These are phyloP conservation scores for Paramecium sonneborni DNA, from an alignment of 73 alveolate genomes.

Conservation along the genomic window DNA sequence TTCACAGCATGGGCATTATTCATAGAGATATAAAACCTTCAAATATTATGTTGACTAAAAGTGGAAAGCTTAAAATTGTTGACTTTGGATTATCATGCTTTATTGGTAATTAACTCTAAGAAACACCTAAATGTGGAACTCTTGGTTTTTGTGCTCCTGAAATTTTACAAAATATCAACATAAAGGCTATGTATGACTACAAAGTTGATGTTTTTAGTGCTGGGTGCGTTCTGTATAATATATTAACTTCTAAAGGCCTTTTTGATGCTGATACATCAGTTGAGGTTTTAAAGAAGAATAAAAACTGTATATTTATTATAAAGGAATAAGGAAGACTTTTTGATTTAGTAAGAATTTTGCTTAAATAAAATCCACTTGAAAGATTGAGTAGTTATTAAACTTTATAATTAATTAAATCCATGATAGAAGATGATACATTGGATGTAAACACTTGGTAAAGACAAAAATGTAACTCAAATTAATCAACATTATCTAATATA, in stretches of 20 bases:
- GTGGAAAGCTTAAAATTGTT: conserved; percentile 74
- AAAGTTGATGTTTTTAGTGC: conserved; percentile 40
- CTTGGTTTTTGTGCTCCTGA: conserved; percentile 31
- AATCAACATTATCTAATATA: neutral
- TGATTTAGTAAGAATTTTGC: neutral
- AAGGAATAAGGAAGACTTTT: neutral
- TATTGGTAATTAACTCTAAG: neutral
- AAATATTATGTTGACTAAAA: conserved; percentile 72
- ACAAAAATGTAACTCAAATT: neutral
- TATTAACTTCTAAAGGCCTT: neutral
- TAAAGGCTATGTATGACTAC: neutral
- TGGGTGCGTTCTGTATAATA: neutral
- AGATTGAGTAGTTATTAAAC: neutral
- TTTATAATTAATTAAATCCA: neutral
- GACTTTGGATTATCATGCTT: conserved; percentile 76
- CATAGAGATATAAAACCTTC: conserved; percentile 81
- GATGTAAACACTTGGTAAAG: neutral
- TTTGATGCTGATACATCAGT: neutral
- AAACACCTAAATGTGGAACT: conserved; percentile 29
- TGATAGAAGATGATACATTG: neutral
- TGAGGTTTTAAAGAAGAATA: neutral
- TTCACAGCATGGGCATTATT: conserved; percentile 74
- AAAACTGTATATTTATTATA: neutral
- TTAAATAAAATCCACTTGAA: neutral
- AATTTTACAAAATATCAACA: neutral